Percentiles rank a stretch among this genome's conserved stretches.
phyloP scores from a whole-genome alignment of 1,139 yeast genomes.

The Geotrichum restrictum region DNA sequence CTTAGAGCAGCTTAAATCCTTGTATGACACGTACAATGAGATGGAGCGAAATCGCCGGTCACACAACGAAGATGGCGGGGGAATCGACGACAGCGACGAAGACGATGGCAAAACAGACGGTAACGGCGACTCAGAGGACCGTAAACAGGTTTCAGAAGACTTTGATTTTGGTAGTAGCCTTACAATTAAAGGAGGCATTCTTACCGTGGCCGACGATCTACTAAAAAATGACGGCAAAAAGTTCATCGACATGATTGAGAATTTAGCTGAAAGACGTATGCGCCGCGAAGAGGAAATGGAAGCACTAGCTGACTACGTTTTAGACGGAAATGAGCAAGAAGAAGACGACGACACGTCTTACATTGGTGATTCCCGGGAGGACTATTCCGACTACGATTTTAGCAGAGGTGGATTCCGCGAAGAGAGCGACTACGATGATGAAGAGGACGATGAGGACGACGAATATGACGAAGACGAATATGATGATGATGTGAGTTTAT shows the following conservation, averaged over 20 bases:
- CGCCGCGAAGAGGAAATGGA: conserved; percentile 46
- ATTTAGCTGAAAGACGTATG: conserved; percentile 56
- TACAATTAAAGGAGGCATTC: conserved; percentile 44
- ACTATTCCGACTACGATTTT: conserved; percentile 33
- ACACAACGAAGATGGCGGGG: conserved; percentile 17
- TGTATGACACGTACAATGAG: conserved; percentile 55
- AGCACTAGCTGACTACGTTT: conserved; percentile 37
- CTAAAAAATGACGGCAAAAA: conserved; percentile 69
- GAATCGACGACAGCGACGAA: too few species aligned
- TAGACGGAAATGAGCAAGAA: conserved; percentile 40
- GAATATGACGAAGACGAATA: conserved; percentile 25
- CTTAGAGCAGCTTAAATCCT: conserved; percentile 69
- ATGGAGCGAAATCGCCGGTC: not conserved
- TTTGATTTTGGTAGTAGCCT: conserved; percentile 38
- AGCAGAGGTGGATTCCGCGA: conserved; percentile 41
- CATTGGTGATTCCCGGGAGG: conserved; percentile 21
- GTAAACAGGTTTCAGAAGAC: conserved; percentile 22
- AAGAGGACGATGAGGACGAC: conserved; percentile 28
- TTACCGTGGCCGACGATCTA: conserved; percentile 73
- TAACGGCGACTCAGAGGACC: not conserved
- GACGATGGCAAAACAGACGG: conserved; percentile 3
- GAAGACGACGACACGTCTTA: conserved; percentile 36
- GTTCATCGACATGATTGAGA: conserved; percentile 74
- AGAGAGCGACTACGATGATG: conserved; percentile 39
- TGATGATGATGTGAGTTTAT: conserved; percentile 35